Base-by-base conservation (phyloP, 2,329 filamentous ascomycete genomes). In the Sporothrix phasma region DNA sequence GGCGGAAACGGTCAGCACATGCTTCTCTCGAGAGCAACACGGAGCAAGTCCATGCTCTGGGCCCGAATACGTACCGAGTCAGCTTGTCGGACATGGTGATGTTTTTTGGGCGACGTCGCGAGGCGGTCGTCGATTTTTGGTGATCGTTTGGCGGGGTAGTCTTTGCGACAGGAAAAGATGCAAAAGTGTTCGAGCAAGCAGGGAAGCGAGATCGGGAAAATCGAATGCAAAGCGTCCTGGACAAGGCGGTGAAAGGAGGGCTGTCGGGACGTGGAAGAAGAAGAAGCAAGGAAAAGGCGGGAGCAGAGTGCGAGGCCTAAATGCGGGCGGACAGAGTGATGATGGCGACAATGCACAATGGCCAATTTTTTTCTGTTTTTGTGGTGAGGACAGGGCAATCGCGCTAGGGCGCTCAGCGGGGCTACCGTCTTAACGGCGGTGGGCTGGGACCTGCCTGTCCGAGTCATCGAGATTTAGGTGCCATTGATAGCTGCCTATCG, bases 21-120 rank as follows among this genome's bases (percentile, higher is more conserved):
- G 19, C 17, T 3, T n/a, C 5, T 49, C 11, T 47, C 26, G 10
- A 61, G 39, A 43, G 13, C 1, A 3, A 6, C n/a, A 10, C 8
- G 19, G n/a, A n/a, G n/a, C 3, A 2, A 34, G 39, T n/a, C 51
- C 10, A 17, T 31, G 8, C 8, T 17, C 5, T 19, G 24, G 39
- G 39, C 6, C n/a, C 17, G 4, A 34, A n/a, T 17, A 74, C 86
- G 72, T 86, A 96, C 92, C 92, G 90, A 72, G 93, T 97, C 73
- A 97, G 86, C 46, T 66, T 68, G 65, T 68, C 67, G 15, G 64
- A 64, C 67, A 68, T 68, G 0, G 37, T 61, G 62, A 65, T 41
- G 54, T 22, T 3, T 51, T 64, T n/a, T 13, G 26, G 24, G 24
- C 22, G 49, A 41, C 53, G 54, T 58, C 22, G 31, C 26, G 41